Percentiles rank a stretch among this genome's conserved stretches.
These are phyloP conservation scores for Ganoderma boninense DNA, from an alignment of 1,284 basidiomycete species.

Conservation along the genomic window DNA sequence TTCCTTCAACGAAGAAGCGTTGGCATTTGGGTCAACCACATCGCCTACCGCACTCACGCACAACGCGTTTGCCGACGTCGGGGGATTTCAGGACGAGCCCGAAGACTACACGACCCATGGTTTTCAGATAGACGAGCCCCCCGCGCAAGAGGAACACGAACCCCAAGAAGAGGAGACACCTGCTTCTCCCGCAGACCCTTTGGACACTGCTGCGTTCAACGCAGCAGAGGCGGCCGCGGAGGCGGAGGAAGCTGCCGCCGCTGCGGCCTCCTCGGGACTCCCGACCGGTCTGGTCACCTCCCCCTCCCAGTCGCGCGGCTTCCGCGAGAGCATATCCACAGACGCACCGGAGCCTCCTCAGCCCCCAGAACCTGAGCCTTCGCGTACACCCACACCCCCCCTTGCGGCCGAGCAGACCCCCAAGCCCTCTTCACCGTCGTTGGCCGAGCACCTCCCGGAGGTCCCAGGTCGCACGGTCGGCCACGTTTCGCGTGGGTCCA, in stretches of 20 bases:
- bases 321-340: conserved; percentile 41
- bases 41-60: conserved; percentile 21
- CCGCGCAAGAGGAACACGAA: conserved; percentile 2
- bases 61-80: conserved; percentile 44
- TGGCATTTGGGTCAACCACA: conserved; percentile 21
- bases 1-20: conserved; percentile 30
- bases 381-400: conserved; percentile 38
- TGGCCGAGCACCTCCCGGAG: conserved; percentile 28
- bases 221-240: conserved; percentile 34
- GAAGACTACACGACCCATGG: conserved; percentile 1
- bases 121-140: not conserved
- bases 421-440: conserved; percentile 32
- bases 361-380: conserved; percentile 37
- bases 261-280: conserved; percentile 19
- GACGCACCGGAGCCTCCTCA: conserved; percentile 33
- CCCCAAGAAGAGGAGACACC: conserved; percentile 3
- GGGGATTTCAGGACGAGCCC: conserved; percentile 21
- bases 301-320: conserved; percentile 35
- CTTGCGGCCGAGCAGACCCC: conserved; percentile 22
- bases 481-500: conserved; percentile 31
- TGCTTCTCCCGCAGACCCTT: conserved; percentile 17
- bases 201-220: conserved; percentile 30
- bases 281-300: conserved; percentile 11
- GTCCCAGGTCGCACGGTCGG: conserved; percentile 33
- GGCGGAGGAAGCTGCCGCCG: conserved; percentile 29